Percentiles rank a stretch among this genome's conserved stretches.
These are phyloP conservation scores for Cylindrodendrum hubeiense DNA, from an alignment of 2,329 filamentous ascomycete genomes.

Conservation along the genomic window DNA sequence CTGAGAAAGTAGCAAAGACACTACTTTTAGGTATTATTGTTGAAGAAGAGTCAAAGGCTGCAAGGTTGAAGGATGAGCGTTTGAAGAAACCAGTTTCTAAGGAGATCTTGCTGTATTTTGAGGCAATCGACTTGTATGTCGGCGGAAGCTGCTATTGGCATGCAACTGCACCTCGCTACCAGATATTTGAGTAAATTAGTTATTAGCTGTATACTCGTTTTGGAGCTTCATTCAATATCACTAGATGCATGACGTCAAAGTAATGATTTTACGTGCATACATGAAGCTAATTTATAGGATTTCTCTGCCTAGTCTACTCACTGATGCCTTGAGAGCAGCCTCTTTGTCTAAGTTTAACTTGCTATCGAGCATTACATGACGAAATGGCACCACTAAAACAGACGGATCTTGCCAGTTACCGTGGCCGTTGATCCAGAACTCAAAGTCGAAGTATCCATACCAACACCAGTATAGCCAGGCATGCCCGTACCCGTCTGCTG, in stretches of 20 bases:
- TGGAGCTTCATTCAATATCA: no score
- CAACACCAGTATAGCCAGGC: constrained; percentile 53
- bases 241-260: no score
- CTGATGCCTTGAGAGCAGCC: no score
- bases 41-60: no score
- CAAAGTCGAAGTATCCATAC: constrained; percentile 33
- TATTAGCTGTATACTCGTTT: not conserved
- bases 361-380: not conserved
- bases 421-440: constrained; percentile 21
- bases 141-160: constrained; percentile 4
- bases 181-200: not conserved
- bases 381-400: constrained; percentile 47
- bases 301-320: no score
- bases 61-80: no score
- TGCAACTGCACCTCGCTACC: constrained; percentile 2
- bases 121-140: constrained; percentile 5
- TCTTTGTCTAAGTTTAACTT: no score
- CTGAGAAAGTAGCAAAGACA: no score
- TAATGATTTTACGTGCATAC: no score
- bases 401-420: constrained; percentile 50
- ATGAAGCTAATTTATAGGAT: no score
- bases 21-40: no score
- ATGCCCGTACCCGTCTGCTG: constrained; percentile 62
- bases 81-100: no score
- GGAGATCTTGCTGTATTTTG: not conserved